Evolutionary conservation across 139 green algal genomes (phyloP), one percentile per base, ranked within the genome.

Genomic region (Chlamydomonas sphaeroides): DNA sequence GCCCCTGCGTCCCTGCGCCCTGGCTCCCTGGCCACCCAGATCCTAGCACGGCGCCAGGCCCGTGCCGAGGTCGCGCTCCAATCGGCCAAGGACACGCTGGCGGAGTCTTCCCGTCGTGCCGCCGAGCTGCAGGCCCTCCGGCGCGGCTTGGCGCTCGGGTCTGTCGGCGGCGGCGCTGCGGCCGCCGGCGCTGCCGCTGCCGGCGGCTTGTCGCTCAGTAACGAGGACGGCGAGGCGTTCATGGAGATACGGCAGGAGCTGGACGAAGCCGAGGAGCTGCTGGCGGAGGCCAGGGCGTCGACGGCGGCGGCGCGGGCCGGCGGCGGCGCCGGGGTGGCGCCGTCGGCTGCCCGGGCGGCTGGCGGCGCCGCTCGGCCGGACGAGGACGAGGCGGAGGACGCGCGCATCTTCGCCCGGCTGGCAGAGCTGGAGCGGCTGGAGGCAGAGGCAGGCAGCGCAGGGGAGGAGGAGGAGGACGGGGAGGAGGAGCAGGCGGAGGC

Each of bases 261-360:
- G 0, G 88, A 89, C 65, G 88, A 91, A 66, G 88, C 84, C 35
- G 88, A 91, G 41, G 78, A 57, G 17, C 73, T 91, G 72, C 66
- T 91, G 65, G n/a, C 41, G 21, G 68, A 45, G 32, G 80, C 68
- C 8, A 20, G 23, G 6, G 28, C 59, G 62, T 36, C 45, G 17
- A 32, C 36, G 32, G 4, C 41, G 59, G 53, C 72, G 18, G 68
- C 57, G n/a, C n/a, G n/a, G n/a, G n/a, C n/a, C n/a, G n/a, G n/a
- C n/a, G n/a, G n/a, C n/a, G n/a, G n/a, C n/a, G n/a, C n/a, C n/a
- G n/a, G n/a, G n/a, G n/a, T n/a, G n/a, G n/a, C n/a, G n/a, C n/a
- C n/a, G n/a, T n/a, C n/a, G n/a, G n/a, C n/a, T n/a, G n/a, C n/a
- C n/a, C n/a, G n/a, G n/a, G 66, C 28, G 48, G 39, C 39, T 38